Evolutionary conservation across 2,329 filamentous ascomycete species (phyloP).

Genomic region (Trichoderma brevicompactum): DNA sequence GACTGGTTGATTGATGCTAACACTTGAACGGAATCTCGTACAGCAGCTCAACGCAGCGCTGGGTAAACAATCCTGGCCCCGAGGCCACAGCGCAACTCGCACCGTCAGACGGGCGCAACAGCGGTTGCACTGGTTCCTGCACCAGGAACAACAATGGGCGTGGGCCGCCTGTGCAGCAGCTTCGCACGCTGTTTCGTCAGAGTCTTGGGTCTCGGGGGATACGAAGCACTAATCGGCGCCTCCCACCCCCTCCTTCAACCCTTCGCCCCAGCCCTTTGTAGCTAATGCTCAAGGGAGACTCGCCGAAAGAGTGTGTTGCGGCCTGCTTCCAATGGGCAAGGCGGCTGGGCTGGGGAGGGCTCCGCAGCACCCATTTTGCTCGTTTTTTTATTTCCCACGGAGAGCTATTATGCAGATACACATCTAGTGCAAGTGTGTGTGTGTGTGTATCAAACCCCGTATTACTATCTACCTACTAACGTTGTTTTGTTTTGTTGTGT

Average conservation of each 20-base stretch:
- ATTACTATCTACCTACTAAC: too few relatives aligned
- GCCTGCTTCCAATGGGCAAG: not conserved
- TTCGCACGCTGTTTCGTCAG: constrained; percentile 19
- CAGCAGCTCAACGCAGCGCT: not conserved
- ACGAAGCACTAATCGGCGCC: constrained; percentile 28
- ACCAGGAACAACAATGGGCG: constrained; percentile 17
- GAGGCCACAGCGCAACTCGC: not conserved
- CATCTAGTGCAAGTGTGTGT: too few relatives aligned
- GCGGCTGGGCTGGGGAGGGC: not conserved
- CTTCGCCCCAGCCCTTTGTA: constrained; percentile 6
- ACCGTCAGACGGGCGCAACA: constrained; percentile 18
- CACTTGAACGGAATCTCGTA: not conserved
- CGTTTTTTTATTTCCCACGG: not conserved
- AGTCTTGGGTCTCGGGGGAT: constrained; percentile 19
- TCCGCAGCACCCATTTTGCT: not conserved
- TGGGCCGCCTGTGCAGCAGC: constrained; percentile 14
- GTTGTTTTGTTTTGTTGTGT: too few relatives aligned
- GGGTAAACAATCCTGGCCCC: constrained; percentile 1
- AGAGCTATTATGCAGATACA: not conserved
- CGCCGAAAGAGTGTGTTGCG: not conserved
- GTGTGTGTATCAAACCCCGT: too few relatives aligned
- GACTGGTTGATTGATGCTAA: not conserved
- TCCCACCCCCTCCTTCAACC: constrained; percentile 16
- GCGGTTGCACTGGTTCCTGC: constrained; percentile 14
- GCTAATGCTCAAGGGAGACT: constrained; percentile 24